phyloP scores from a whole-genome alignment of 345 rosid species.

The Crucihimalaya himalaica region DNA sequence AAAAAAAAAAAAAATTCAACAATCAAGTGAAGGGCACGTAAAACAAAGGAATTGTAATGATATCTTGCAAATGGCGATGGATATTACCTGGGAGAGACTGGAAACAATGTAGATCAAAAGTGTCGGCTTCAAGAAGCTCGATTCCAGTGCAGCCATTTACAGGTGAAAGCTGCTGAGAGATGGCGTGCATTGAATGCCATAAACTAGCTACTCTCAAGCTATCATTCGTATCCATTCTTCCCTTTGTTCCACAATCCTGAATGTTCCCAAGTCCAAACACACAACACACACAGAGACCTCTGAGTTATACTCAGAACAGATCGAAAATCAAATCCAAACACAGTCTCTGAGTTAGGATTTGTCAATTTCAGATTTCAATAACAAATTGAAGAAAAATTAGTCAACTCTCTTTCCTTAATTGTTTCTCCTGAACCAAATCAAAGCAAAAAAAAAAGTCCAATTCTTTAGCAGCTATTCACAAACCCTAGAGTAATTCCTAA shows the following conservation, averaged over 20 bases:
- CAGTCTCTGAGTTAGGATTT: background rate
- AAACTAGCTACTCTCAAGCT: conserved; percentile 98
- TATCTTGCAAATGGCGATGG: background rate
- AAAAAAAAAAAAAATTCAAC: background rate
- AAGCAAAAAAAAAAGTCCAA: background rate
- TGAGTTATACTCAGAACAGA: background rate
- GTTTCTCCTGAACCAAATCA: background rate
- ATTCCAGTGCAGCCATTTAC: conserved; percentile 85
- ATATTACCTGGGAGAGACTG: conserved; percentile 84
- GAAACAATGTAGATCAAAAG: conserved; percentile 94
- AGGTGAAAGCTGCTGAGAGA: conserved; percentile 97
- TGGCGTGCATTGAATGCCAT: conserved; percentile 99
- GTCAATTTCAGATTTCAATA: background rate
- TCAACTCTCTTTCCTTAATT: background rate
- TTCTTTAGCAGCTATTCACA: conserved; percentile 18
- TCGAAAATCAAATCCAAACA: background rate
- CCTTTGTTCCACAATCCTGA: conserved; percentile 91
- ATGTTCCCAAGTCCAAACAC: conserved; percentile 12
- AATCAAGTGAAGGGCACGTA: background rate
- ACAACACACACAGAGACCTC: background rate
- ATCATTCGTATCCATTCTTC: conserved; percentile 97
- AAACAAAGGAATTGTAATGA: background rate
- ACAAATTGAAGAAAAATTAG: background rate
- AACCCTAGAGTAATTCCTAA: background rate
- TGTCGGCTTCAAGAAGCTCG: conserved; percentile 92